phyloP scores from a whole-genome alignment of 441 rosid species.

The Breynia disticha region DNA sequence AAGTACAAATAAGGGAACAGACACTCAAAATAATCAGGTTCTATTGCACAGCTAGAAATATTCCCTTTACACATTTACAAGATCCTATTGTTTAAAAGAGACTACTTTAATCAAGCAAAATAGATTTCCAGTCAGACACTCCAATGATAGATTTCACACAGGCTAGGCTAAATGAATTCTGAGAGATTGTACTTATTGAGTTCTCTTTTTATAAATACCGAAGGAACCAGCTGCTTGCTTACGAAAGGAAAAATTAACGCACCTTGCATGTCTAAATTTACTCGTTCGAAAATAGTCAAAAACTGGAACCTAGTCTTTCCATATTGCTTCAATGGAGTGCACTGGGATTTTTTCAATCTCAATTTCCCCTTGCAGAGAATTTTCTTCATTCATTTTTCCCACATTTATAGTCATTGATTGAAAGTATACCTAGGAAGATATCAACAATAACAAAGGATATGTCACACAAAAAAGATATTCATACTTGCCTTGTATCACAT shows the following conservation, averaged over 20 bases:
- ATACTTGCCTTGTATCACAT: too few relatives aligned
- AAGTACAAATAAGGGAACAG: too few relatives aligned
- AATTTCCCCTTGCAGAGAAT: slow-evolving; percentile 45
- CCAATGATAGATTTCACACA: too few relatives aligned
- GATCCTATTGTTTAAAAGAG: too few relatives aligned
- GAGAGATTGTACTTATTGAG: too few relatives aligned
- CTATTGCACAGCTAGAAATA: too few relatives aligned
- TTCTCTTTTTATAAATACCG: too few relatives aligned
- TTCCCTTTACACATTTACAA: too few relatives aligned
- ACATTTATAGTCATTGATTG: slow-evolving; percentile 38
- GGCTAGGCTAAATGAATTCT: too few relatives aligned
- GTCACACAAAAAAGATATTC: background rate
- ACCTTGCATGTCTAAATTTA: slow-evolving; percentile 45
- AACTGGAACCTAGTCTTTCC: slow-evolving; percentile 60
- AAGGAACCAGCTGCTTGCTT: background rate
- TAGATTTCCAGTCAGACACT: too few relatives aligned
- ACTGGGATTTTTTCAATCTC: slow-evolving; percentile 57
- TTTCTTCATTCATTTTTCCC: slow-evolving; percentile 25
- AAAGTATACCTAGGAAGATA: slow-evolving; percentile 46
- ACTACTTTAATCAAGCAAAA: too few relatives aligned
- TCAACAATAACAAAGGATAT: slow-evolving; percentile 15
- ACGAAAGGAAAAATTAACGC: slow-evolving; percentile 6
- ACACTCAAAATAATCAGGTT: too few relatives aligned
- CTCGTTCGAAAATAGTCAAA: slow-evolving; percentile 40
- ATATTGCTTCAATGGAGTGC: slow-evolving; percentile 53